Evolutionary conservation across 2,329 filamentous ascomycete genomes (phyloP).

Genomic region (Zasmidium angulare): DNA sequence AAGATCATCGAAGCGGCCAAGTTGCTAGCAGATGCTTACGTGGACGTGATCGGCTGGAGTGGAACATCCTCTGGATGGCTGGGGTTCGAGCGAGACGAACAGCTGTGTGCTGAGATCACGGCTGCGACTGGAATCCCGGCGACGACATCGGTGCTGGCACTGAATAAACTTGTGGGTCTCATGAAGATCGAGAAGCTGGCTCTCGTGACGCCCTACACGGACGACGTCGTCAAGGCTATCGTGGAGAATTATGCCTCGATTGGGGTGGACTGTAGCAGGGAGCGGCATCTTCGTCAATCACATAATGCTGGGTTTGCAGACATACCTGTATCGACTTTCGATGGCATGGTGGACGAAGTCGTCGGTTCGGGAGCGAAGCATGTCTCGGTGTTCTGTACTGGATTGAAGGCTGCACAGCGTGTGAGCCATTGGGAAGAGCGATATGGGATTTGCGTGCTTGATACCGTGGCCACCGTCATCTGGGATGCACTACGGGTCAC

Average conservation of each 20-base stretch:
- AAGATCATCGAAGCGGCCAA: constrained; percentile 26
- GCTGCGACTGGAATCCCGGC: constrained; percentile 38
- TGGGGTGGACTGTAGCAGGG: constrained; percentile 33
- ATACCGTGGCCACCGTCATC: constrained; percentile 44
- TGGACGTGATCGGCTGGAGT: constrained; percentile 31
- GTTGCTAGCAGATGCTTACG: constrained; percentile 29
- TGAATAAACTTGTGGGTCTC: constrained; percentile 37
- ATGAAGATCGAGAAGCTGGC: constrained; percentile 29
- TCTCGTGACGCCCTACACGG: constrained; percentile 44
- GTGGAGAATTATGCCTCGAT: constrained; percentile 37
- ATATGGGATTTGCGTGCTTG: constrained; percentile 37
- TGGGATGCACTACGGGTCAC: constrained; percentile 40
- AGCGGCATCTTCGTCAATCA: constrained; percentile 36
- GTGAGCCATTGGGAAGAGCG: constrained; percentile 39
- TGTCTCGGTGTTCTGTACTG: constrained; percentile 45
- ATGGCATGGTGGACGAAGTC: constrained; percentile 29
- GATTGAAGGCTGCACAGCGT: constrained; percentile 41
- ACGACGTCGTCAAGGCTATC: constrained; percentile 42
- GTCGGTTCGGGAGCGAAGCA: constrained; percentile 29
- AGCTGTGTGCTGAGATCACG: constrained; percentile 39
- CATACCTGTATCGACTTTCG: constrained; percentile 32
- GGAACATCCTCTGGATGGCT: constrained; percentile 24
- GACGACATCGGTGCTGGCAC: constrained; percentile 41
- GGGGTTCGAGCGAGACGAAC: constrained; percentile 33
- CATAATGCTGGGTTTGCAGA: constrained; percentile 41